Conservation (phyloP, 345 rosid species). For the Bretschneidera sinensis region DNA sequence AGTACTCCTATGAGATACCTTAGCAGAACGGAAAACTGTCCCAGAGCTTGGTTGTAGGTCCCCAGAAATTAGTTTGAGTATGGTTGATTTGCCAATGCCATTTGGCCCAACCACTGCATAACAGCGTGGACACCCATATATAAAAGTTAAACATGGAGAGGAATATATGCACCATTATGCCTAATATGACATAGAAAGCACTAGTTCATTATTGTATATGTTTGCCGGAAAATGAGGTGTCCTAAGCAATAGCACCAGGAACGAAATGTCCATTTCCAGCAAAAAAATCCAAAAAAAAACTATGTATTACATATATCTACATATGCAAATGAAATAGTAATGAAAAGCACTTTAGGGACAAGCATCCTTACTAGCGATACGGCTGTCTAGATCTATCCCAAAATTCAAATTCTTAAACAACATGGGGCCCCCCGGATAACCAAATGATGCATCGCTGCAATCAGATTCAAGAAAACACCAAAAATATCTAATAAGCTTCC, state of each 20-base stretch:
- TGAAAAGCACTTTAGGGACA: conserved; percentile 2
- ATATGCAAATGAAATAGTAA: not conserved
- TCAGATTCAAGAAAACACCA: conserved; percentile 14
- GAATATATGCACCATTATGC: not conserved
- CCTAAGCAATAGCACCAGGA: too few species aligned
- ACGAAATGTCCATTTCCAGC: not conserved
- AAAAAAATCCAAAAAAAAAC: too few species aligned
- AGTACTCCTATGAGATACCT: conserved; percentile 56
- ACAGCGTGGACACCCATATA: conserved; percentile 6
- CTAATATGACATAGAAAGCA: too few species aligned
- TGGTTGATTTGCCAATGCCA: conserved; percentile 98
- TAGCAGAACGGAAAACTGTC: conserved; percentile 95
- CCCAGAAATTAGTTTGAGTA: conserved; percentile 92
- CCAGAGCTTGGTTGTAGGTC: conserved; percentile 97
- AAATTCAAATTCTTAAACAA: conserved; percentile 91
- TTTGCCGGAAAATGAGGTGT: too few species aligned
- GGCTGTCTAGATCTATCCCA: conserved; percentile 97
- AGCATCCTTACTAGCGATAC: conserved; percentile 82
- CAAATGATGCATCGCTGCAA: conserved; percentile 95
- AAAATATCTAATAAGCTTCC: not conserved
- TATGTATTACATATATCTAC: not conserved
- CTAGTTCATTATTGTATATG: too few species aligned
- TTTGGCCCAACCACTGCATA: conserved; percentile 97
- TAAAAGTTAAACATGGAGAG: not conserved
- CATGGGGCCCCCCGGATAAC: conserved; percentile 89